Evolutionary conservation across 1,284 basidiomycete genomes (phyloP), one percentile per base, ranked within the genome.

Genomic region (Melampsora americana): DNA sequence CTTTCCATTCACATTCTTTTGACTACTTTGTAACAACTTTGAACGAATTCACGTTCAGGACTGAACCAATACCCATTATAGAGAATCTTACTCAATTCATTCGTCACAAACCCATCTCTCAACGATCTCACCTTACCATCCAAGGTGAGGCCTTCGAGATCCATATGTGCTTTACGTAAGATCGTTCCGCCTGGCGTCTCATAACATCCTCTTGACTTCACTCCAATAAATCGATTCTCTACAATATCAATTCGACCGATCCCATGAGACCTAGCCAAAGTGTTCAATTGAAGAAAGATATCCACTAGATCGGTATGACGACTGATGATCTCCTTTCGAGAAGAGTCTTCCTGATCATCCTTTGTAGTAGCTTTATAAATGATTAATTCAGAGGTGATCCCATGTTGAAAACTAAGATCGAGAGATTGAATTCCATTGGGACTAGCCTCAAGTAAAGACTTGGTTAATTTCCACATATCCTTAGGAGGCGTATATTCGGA

Each of bases 381-480:
- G 20, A 67, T 48, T 44, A 71, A 59, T 60, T 71, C 73, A 20
- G 72, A 76, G 77, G 83, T 81, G 53, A 82, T 82, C 95, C 95
- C 79, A 86, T 86, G 82, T 88, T 87, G 85, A 96, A 99, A 82
- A 92, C 91, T 83, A 95, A 90, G 70, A 87, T 82, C 72, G 83
- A 99, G 89, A 66, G 86, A 87, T 82, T 98, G 92, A 42, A 94
- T 91, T 6, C 86, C 87, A 62, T 87, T 84, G 20, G 95, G 94
- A 4, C 72, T 75, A 9, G 95, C 93, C 74, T 90, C 84, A 82
- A 93, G 90, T 70, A 93, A 91, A 44, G 91, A 87, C 79, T 87
- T 87, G 78, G 93, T 98, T 80, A 99, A 89, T 85, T 97, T 98
- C 95, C 96, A 99, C 95, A 99, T 99, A 86, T 99, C 95, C n/a